Base-by-base conservation (phyloP, 306 rosid species). In the Clitoria ternatea region DNA sequence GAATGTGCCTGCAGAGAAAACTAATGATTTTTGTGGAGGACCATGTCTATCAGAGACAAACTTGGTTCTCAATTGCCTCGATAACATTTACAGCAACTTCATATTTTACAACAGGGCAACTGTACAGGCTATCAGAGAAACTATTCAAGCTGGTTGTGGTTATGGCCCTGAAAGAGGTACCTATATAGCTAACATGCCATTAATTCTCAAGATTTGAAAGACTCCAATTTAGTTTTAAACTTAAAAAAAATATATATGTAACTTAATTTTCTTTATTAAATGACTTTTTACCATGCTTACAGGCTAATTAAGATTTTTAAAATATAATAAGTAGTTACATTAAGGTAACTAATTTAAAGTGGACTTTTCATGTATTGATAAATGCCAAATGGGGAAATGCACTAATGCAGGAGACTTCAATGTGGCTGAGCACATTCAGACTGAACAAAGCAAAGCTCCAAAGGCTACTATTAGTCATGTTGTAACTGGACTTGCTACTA, bases 21-120 rank as follows among this genome's bases (percentile, higher is more conserved):
- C 94, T 9, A 85, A 85, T 1, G 81, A 22, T 37, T 93, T 70
- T 74, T 90, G 98, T 70, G 57, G 62, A 30, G 97, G 97, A 19
- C 87, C 98, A 9, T 93, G 95, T 74, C 50, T 88, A 12, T 35
- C 69, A 1, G 98, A 93, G 83, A 93, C 96, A 22, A 69, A 88
- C 57, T 83, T 90, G 40, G 97, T 90, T 18, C 88, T 93, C 0
- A 50, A 44, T 12, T 93, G 98, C 72, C 20, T 93, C 4, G 92
- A 85, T 0, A 77, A 76, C 75, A 83, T 93, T 43, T 87, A 90
- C 57, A 39, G 27, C 36, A 61, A 84, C 80, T 93, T 90, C 62
- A 0, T 84, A 74, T 90, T 93, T 69, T 88, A 83, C 81, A 93
- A 93, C 44, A 84, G 56, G 52, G 98, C 97, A 66, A 88, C 97